Conservation (phyloP, 2,329 filamentous ascomycete genomes). For the Fusarium guadeloupense region DNA sequence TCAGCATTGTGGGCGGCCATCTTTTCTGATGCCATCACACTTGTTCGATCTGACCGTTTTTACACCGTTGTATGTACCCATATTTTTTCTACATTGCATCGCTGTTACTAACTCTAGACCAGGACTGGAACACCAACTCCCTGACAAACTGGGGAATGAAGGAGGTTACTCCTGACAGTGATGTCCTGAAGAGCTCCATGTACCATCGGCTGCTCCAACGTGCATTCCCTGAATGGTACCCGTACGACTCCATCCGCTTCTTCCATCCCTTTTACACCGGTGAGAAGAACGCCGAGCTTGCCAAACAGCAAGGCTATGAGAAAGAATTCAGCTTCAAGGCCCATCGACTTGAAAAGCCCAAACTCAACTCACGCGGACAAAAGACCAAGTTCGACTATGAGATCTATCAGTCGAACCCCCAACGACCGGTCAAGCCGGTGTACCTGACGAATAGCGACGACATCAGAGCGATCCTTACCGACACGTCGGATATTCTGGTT, state of each 20-base stretch:
- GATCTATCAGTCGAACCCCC: too few species aligned
- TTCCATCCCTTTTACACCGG: conserved; percentile 59
- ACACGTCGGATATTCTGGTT: too few species aligned
- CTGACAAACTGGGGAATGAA: conserved; percentile 58
- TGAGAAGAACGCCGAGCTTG: conserved; percentile 52
- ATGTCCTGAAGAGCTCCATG: conserved; percentile 55
- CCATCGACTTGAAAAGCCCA: too few species aligned
- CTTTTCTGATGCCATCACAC: conserved; percentile 66
- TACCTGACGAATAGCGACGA: too few species aligned
- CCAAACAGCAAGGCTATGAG: too few species aligned
- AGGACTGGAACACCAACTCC: conserved; percentile 54
- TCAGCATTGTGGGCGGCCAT: conserved; percentile 69
- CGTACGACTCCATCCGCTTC: conserved; percentile 53
- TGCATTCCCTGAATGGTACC: conserved; percentile 56
- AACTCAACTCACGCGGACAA: too few species aligned
- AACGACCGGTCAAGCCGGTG: too few species aligned
- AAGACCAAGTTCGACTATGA: too few species aligned
- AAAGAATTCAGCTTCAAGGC: too few species aligned
- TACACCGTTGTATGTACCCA: conserved; percentile 64
- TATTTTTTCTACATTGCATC: too few species aligned
- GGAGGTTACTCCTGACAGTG: conserved; percentile 42
- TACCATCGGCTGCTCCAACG: conserved; percentile 58
- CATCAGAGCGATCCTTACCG: too few species aligned
- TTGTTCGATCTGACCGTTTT: conserved; percentile 69
- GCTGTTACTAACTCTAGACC: too few species aligned